Conservation (phyloP, 208 protist genomes). For the Wallacemonas sp. region DNA sequence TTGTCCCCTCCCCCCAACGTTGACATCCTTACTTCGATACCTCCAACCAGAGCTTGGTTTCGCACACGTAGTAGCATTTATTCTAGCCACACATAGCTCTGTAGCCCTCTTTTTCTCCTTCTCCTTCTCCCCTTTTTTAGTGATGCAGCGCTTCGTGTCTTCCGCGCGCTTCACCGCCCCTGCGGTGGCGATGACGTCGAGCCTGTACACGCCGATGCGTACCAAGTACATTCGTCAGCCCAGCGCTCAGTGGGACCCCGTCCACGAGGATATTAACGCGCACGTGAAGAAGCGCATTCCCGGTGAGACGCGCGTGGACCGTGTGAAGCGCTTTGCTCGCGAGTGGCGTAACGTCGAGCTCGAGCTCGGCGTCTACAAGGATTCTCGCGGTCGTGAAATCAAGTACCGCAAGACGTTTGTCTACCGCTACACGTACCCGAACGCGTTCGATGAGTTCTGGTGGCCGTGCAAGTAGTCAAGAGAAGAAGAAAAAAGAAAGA, state of each 20-base stretch:
- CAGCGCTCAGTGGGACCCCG: conserved; percentile 81
- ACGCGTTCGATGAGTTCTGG: conserved; percentile 92
- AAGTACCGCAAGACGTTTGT: conserved; percentile 92
- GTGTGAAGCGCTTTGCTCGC: conserved; percentile 84
- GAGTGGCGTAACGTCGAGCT: conserved; percentile 93
- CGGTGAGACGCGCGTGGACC: conserved; percentile 87
- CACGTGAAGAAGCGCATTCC: conserved; percentile 92
- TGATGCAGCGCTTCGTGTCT: conserved; percentile 4
- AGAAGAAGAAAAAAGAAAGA: too few species aligned
- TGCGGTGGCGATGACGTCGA: conserved; percentile 11
- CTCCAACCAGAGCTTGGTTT: too few species aligned
- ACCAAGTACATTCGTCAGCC: conserved; percentile 85
- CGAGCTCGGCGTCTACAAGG: conserved; percentile 87
- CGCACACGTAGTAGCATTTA: too few species aligned
- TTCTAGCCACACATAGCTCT: too few species aligned
- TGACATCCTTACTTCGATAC: too few species aligned
- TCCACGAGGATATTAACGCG: conserved; percentile 91
- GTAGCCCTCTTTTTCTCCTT: too few species aligned
- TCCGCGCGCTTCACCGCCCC: conserved; percentile 11
- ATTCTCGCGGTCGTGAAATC: conserved; percentile 84
- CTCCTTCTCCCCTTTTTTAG: neutral
- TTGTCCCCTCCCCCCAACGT: too few species aligned
- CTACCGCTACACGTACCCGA: conserved; percentile 91
- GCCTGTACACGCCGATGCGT: conserved; percentile 33
- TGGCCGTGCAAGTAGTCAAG: conserved; percentile 91